Evolutionary conservation across 768 basidiomycete genomes (phyloP).

Genomic region (Kwoniella mangroviensis): DNA sequence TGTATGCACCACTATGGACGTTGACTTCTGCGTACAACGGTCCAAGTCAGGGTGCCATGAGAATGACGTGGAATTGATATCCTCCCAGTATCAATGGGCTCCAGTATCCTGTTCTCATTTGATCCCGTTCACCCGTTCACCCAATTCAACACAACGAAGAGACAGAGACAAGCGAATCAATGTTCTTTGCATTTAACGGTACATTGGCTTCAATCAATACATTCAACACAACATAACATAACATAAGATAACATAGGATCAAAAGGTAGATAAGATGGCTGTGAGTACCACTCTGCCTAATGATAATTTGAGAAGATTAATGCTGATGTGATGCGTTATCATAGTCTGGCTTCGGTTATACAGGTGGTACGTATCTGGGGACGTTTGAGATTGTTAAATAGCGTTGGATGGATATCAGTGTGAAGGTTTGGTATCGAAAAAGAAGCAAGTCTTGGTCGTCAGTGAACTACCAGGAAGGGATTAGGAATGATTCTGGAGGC

Average conservation of each 20-base stretch:
- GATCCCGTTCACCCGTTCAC: background rate
- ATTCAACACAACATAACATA: background rate
- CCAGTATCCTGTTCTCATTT: background rate
- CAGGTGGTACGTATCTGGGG: constrained; percentile 62
- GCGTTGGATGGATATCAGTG: background rate
- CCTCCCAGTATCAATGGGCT: no score
- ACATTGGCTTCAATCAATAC: background rate
- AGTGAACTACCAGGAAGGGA: no score
- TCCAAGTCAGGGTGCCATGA: background rate
- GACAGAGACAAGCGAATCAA: constrained; percentile 17
- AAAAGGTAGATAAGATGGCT: constrained; percentile 30
- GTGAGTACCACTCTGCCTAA: constrained; percentile 22
- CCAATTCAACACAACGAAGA: background rate
- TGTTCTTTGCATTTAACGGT: constrained; percentile 16
- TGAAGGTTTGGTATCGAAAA: no score
- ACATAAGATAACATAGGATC: background rate
- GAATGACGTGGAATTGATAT: background rate
- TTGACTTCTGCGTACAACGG: background rate
- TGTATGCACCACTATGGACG: background rate
- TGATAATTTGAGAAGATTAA: background rate
- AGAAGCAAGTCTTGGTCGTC: no score
- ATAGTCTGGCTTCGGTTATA: constrained; percentile 71
- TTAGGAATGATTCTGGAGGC: no score
- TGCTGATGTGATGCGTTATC: background rate
- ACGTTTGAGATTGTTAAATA: background rate